phyloP scores from a whole-genome alignment of 2,329 filamentous ascomycete species.

The Aspergillus sp. region DNA sequence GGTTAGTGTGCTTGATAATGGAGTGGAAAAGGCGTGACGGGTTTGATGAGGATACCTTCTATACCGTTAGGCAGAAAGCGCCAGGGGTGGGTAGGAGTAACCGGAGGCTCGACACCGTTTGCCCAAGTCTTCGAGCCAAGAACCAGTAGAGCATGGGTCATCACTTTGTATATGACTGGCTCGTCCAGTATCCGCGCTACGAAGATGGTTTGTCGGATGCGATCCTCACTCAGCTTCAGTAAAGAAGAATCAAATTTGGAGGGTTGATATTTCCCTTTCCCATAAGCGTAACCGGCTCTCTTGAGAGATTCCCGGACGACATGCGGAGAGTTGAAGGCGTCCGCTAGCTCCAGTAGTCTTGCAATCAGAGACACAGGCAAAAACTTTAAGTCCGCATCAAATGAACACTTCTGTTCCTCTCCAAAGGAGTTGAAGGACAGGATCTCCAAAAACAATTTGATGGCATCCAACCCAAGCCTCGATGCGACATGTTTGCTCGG shows the following conservation, averaged over 20 bases:
- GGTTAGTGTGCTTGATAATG: constrained; percentile 6
- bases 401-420: constrained; percentile 19
- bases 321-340: constrained; percentile 37
- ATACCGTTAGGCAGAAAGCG: constrained; percentile 39
- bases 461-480: constrained; percentile 32
- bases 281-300: constrained; percentile 31
- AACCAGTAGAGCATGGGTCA: constrained; percentile 40
- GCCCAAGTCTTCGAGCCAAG: constrained; percentile 41
- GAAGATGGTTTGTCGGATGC: constrained; percentile 42
- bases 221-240: constrained; percentile 39
- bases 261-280: constrained; percentile 29
- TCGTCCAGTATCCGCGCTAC: constrained; percentile 38
- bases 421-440: constrained; percentile 31
- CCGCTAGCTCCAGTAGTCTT: constrained; percentile 35
- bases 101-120: constrained; percentile 30
- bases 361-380: constrained; percentile 35
- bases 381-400: constrained; percentile 29
- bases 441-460: constrained; percentile 37
- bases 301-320: constrained; percentile 26
- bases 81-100: constrained; percentile 33
- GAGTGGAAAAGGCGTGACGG: background rate
- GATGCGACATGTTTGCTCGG: constrained; percentile 27
- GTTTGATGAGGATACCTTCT: constrained; percentile 38
- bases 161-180: constrained; percentile 26
- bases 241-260: constrained; percentile 28